Base-by-base conservation (phyloP, 169 alveolate genomes). In the Miamiensis avidus region DNA sequence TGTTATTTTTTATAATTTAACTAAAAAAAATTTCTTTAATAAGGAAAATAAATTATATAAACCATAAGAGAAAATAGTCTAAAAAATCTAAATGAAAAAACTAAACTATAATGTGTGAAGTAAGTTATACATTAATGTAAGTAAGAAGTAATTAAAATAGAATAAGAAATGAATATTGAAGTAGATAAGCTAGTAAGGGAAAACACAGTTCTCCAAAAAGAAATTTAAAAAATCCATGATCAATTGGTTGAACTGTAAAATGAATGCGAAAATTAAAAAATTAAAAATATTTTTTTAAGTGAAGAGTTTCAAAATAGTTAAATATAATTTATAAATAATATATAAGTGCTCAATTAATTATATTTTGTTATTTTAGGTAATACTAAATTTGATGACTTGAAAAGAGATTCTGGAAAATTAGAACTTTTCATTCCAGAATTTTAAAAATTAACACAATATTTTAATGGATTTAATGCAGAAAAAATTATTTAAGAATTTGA, bases 121-220 rank as follows among this genome's bases (percentile, higher is more conserved):
- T n/a, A n/a, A n/a, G n/a, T n/a, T n/a, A n/a, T n/a, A n/a, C n/a
- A n/a, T n/a, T n/a, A n/a, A n/a, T n/a, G n/a, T n/a, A n/a, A n/a
- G n/a, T n/a, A n/a, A n/a, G n/a, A n/a, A n/a, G n/a, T n/a, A n/a
- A n/a, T n/a, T n/a, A n/a, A n/a, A n/a, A n/a, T n/a, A n/a, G n/a
- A n/a, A n/a, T n/a, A n/a, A 33, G 83, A 78, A 78, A 78, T 78
- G 83, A 78, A 33, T 11, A 78, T 69, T 26, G 83, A 78, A 34
- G 83, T 78, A 78, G 83, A 78, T 33, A 78, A 78, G 31, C 34
- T 78, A 78, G 74, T 78, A 16, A 78, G 83, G 34, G 83, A 78
- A 78, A 78, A 78, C 31, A 74, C 32, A 78, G 74, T 78, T 25
- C 34, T 78, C 16, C 32, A 65, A 78, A 34, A 74, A 29, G 83